Conservation (phyloP, 108 stramenopile genomes). For the Nitzschia inconspicua region DNA sequence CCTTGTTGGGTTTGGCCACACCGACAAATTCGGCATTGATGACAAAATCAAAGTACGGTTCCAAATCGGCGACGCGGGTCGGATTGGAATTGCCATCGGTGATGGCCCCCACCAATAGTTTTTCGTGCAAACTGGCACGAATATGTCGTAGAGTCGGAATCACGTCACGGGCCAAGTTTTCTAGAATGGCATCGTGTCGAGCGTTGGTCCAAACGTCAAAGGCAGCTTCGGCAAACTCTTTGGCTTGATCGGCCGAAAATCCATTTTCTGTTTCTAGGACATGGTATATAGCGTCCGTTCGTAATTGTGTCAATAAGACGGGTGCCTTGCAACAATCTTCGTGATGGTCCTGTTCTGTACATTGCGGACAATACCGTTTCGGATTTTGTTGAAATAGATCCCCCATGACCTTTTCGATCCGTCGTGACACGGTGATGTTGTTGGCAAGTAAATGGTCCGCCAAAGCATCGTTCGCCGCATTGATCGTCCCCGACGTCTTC, state of each 20-base stretch:
- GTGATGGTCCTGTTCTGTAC: not conserved
- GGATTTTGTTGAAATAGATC: constrained; percentile 47
- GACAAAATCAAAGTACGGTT: constrained; percentile 64
- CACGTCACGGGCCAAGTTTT: constrained; percentile 48
- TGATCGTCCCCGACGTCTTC: constrained; percentile 68
- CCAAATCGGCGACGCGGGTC: constrained; percentile 28
- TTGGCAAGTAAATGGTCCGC: constrained; percentile 37
- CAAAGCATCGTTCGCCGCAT: constrained; percentile 71
- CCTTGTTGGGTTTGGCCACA: constrained; percentile 69
- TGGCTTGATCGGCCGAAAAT: constrained; percentile 25
- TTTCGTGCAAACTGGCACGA: constrained; percentile 1
- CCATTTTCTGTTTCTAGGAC: constrained; percentile 37
- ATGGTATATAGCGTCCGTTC: constrained; percentile 72
- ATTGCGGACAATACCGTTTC: constrained; percentile 35
- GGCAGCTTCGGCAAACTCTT: constrained; percentile 43
- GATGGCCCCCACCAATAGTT: constrained; percentile 73
- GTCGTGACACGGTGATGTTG: constrained; percentile 36
- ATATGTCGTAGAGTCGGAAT: constrained; percentile 34
- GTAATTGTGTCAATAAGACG: constrained; percentile 59
- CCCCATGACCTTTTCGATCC: constrained; percentile 71
- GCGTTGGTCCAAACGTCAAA: constrained; percentile 65
- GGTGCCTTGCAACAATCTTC: constrained; percentile 32
- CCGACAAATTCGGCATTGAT: constrained; percentile 79
- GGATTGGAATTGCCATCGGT: constrained; percentile 90
- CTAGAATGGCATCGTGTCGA: constrained; percentile 58